Evolutionary conservation across 148 eudicot genomes (phyloP).

Genomic region (Fagopyrum homotropicum): DNA sequence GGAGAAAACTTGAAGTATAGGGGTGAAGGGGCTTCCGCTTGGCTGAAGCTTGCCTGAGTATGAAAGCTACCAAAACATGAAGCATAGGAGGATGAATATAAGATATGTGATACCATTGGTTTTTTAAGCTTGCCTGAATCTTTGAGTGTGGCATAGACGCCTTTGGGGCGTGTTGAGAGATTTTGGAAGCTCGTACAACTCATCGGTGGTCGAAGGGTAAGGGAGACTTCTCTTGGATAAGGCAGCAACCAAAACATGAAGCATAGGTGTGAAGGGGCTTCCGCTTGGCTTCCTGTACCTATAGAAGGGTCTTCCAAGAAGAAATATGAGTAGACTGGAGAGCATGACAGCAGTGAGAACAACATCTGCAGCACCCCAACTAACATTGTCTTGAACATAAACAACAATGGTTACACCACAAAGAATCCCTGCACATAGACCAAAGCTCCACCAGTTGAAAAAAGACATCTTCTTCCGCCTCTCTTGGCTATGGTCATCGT

Average conservation of each 20-base stretch:
- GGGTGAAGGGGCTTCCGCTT: no score
- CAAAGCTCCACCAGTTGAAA: slow-evolving; percentile 83
- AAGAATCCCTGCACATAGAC: slow-evolving; percentile 55
- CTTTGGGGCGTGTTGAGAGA: slow-evolving; percentile 25
- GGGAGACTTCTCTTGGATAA: slow-evolving; percentile 44
- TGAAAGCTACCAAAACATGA: no score
- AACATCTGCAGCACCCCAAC: slow-evolving; percentile 59
- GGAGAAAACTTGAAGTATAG: no score
- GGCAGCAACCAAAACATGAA: slow-evolving; percentile 73
- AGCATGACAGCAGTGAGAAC: slow-evolving; percentile 40
- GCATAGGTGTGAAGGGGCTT: slow-evolving; percentile 60
- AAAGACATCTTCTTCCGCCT: slow-evolving; percentile 59
- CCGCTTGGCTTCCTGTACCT: slow-evolving; percentile 48
- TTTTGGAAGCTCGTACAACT: slow-evolving; percentile 34
- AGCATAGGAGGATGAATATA: no score
- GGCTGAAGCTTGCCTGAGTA: no score
- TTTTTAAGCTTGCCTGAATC: no score
- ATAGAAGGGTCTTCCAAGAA: slow-evolving; percentile 55
- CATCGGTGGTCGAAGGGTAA: slow-evolving; percentile 30
- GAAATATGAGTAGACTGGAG: slow-evolving; percentile 35
- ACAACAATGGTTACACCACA: slow-evolving; percentile 68
- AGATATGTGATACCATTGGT: background rate
- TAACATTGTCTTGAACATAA: slow-evolving; percentile 55
- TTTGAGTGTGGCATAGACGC: slow-evolving; percentile 41
- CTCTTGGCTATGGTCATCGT: slow-evolving; percentile 52